A percentile compares a stretch with the other conserved stretches of the same genome.
Evolutionary conservation across 139 green algal species (phyloP).

Genomic region (Chlamydomonas applanata): DNA sequence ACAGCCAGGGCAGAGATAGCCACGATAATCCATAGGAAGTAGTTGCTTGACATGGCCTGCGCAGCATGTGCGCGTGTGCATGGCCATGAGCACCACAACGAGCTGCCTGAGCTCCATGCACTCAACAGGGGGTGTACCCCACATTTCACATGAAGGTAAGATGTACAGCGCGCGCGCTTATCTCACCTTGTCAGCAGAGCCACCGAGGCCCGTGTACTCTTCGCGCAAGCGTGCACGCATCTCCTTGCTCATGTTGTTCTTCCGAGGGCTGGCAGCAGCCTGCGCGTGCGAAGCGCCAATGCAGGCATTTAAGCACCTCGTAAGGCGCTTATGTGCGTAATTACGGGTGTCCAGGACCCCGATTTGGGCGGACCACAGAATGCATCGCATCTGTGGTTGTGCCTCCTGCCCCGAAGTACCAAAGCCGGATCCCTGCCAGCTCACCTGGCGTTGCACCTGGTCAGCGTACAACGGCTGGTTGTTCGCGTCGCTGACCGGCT

Average conservation of each 20-base stretch:
- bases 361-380: too few species aligned
- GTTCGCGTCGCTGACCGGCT: too few species aligned
- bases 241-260: slow-evolving; percentile 56
- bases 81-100: slow-evolving; percentile 6
- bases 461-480: too few species aligned
- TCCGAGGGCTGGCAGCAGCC: not conserved
- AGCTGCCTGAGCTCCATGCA: not conserved
- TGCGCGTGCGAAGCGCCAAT: too few species aligned
- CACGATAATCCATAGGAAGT: slow-evolving; percentile 66
- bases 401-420: too few species aligned
- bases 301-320: too few species aligned
- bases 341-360: too few species aligned
- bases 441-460: too few species aligned
- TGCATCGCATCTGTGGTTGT: too few species aligned
- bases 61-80: slow-evolving; percentile 1
- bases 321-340: too few species aligned
- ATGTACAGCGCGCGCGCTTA: not conserved
- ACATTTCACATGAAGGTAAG: not conserved
- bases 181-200: slow-evolving; percentile 54
- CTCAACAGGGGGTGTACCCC: not conserved
- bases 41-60: slow-evolving; percentile 67
- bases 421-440: too few species aligned
- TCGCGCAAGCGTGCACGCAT: slow-evolving; percentile 54
- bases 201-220: slow-evolving; percentile 63
- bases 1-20: slow-evolving; percentile 54